These are phyloP conservation scores for Cladosporium sp. DNA, from an alignment of 2,329 filamentous ascomycete genomes.

Conservation along the genomic window DNA sequence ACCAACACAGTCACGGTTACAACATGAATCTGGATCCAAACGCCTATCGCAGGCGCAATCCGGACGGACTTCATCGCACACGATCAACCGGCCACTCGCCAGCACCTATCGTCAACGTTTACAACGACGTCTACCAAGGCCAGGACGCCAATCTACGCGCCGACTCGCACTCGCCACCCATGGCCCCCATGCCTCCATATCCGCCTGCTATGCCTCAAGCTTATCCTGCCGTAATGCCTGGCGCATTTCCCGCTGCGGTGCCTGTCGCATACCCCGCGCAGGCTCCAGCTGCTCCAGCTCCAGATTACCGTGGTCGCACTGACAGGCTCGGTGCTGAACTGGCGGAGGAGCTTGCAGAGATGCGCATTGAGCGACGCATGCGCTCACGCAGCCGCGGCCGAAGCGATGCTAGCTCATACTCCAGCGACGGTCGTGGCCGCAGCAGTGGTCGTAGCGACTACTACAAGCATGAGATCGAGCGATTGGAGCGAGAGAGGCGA, in stretches of 20 bases:
- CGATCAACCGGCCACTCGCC: conserved; percentile 42
- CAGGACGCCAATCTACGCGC: conserved; percentile 25
- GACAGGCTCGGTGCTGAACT: conserved; percentile 23
- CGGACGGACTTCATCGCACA: conserved; percentile 36
- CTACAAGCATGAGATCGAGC: conserved; percentile 29
- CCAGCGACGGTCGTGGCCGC: conserved; percentile 29
- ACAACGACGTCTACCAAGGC: conserved; percentile 39
- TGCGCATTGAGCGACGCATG: conserved; percentile 29
- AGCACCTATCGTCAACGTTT: conserved; percentile 44
- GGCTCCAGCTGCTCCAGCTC: background rate
- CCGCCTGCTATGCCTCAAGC: conserved; percentile 12
- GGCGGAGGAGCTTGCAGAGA: conserved; percentile 27
- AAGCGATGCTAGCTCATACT: conserved; percentile 19
- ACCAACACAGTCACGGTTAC: conserved; percentile 1
- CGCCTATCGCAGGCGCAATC: background rate
- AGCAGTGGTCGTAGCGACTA: conserved; percentile 24
- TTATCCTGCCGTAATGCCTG: conserved; percentile 17
- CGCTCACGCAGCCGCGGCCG: conserved; percentile 32
- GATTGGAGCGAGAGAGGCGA: conserved; percentile 31
- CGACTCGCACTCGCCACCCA: conserved; percentile 15
- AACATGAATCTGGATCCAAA: conserved; percentile 8
- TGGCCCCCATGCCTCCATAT: conserved; percentile 19
- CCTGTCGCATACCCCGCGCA: conserved; percentile 15
- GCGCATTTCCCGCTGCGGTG: conserved; percentile 12
- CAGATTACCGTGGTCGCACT: conserved; percentile 11